Evolutionary conservation across 371 early-diverging fungal species (phyloP).

Genomic region (Encephalitozoon intestinalis): DNA sequence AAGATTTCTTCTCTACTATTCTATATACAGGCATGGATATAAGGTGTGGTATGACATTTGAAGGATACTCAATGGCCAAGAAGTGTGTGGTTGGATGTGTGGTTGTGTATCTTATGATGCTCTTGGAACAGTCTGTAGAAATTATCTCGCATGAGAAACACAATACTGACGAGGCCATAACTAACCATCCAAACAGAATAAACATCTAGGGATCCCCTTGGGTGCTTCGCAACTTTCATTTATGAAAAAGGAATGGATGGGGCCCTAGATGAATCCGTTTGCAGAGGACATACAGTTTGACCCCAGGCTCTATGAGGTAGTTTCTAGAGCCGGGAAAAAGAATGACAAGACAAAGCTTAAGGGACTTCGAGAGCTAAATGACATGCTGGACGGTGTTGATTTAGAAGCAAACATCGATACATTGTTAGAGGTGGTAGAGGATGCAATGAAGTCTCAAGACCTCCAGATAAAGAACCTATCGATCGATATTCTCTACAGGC

Average conservation of each 20-base stretch:
- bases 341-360: background rate
- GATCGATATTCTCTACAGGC: slow-evolving; percentile 16
- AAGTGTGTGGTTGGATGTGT: background rate
- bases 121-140: background rate
- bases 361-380: background rate
- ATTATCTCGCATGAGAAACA: background rate
- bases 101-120: background rate
- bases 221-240: background rate
- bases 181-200: background rate
- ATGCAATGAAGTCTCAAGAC: background rate
- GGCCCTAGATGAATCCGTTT: slow-evolving; percentile 35
- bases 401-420: background rate
- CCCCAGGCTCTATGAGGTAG: slow-evolving; percentile 7
- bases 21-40: background rate
- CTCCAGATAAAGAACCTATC: background rate
- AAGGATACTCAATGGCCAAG: background rate
- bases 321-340: slow-evolving; percentile 3
- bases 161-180: background rate
- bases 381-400: background rate
- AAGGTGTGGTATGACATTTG: background rate
- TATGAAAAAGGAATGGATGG: background rate
- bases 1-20: background rate
- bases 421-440: background rate
- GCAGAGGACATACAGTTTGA: background rate
- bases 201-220: background rate